Evolutionary conservation across 768 basidiomycete genomes (phyloP), one percentile per base, ranked within the genome.

Genomic region (Mycena polygramma): DNA sequence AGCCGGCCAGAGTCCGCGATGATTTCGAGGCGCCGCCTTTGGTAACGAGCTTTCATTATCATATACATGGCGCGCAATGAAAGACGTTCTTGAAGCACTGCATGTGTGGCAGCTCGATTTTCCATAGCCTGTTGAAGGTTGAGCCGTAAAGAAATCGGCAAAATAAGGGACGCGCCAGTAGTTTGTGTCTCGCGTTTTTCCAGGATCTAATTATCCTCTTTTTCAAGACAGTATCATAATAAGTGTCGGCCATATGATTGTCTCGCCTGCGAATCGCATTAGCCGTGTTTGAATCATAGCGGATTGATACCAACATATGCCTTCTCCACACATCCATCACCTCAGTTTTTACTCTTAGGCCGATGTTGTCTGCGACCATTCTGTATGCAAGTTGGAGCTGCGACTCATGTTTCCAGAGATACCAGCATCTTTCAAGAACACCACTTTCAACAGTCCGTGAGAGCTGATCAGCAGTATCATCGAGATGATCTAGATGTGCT

Each of bases 41-140:
- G 87, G 74, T 91, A 91, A 46, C 86, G 87, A 24, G 92, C 90
- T 73, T 87, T 91, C 92, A 92, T 92, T 5, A 92, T 86, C 55
- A 89, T 83, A 74, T 85, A 79, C 54, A 91, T 81, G 36, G 89
- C 91, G 53, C 86, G 85, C 37, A 92, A 68, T 24, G 92, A 83
- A 17, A 90, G 81, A 62, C 82, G 83, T 64, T 93, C 88, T 75
- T 89, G 90, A 52, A 89, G 83, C 54, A 82, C 81, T 15, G 88
- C 64, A 74, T 90, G 86, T 66, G 88, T 92, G 66, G 82, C 78
- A 14, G 89, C 92, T 36, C 87, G 88, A 63, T 75, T 83, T 74
- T 90, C 88, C 77, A 90, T 79, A 22, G 70, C 76, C 94, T 94
- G 72, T 3, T 53, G 41, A 46, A 39, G 52, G 48, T 26, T 39